Base-by-base conservation (phyloP, 345 rosid species). In the Moringa oleifera region DNA sequence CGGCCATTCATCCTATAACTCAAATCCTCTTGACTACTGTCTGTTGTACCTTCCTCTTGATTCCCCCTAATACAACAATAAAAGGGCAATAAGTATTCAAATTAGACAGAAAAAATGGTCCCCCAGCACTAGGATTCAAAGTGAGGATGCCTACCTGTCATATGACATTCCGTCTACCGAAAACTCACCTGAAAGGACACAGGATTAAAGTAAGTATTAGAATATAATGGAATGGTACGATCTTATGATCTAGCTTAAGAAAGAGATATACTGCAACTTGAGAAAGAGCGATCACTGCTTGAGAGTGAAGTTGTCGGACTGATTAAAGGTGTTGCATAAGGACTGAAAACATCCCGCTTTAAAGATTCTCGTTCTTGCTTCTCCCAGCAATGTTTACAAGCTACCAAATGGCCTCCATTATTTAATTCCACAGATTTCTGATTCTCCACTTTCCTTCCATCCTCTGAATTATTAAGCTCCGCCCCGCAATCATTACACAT, bases 261-360 rank as follows among this genome's bases (percentile, higher is more conserved):
- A 41, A 53, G 25, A 65, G 51, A 56, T 59, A 76, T 69, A 93
- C 89, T 80, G 80, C 80, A 76, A 76, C 90, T 83, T 28, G 95
- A 88, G 66, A 70, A 73, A 59, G 87, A 73, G 69, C 80, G 83
- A 64, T 90, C 91, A 53, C 76, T 80, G 64, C 76, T 79, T 7
- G 90, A 82, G 53, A 85, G 71, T 0, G 90, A 85, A 68, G 77
- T 67, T 46, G 89, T 50, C 22, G 93, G 87, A 73, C 85, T 82
- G 73, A 81, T 83, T 68, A 76, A 67, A 25, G 83, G 81, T 17
- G 75, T 70, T 61, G 64, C 55, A 37, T 23, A 65, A 11, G 66
- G 71, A 73, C 67, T 76, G 53, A 22, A 25, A 25, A 62, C 68
- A 55, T 71, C 76, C 17, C 23, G 66, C 63, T 70, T 79, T 25